Base-by-base conservation (phyloP, 768 basidiomycete genomes). In the Tricholoma furcatifolium region DNA sequence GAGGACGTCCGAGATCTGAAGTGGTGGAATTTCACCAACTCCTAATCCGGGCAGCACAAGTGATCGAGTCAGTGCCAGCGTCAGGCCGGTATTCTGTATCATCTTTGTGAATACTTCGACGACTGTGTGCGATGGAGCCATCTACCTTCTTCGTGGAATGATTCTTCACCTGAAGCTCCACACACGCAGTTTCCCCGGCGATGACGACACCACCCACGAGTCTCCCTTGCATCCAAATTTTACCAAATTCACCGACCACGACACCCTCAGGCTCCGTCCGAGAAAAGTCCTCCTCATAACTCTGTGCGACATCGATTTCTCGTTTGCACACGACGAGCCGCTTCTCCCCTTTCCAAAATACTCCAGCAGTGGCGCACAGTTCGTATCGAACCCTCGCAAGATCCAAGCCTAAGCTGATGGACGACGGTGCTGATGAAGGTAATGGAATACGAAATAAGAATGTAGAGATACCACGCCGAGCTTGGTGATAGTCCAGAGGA, bases 151-250 rank as follows among this genome's bases (percentile, higher is more conserved):
- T 89, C 46, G 72, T 70, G 1, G 90, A 88, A 64, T 91, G 86
- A 61, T 93, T 93, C 74, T 85, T 91, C 43, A 93, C 84, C 56
- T 86, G 82, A 48, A 93, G 68, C 61, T 91, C 86, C 39, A 93
- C 74, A 62, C 84, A 87, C 15, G 79, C 84, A 54, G 79, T 81
- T 61, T 84, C 81, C 8, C 91, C 91, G 27, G 85, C 80, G 7
- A 90, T 74, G 15, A 85, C 62, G 12, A 86, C 68, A 7, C 79
- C 82, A 31, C 82, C 86, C 20, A 88, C 69, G 15, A 93, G 64
- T 49, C 71, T 79, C 1, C 81, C 90, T 61, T 87, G 86, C 41
- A 81, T 79, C 84, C 88, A 90, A 27, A 93, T 76, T 67, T 87
- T 91, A 5, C 91, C 91, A 57, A 79, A 81, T 63, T 93, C 91